Percentiles rank a stretch among this genome's conserved stretches.
phyloP scores from a whole-genome alignment of 192 early-diverging fungal genomes.

The Mortierella antarctica region DNA sequence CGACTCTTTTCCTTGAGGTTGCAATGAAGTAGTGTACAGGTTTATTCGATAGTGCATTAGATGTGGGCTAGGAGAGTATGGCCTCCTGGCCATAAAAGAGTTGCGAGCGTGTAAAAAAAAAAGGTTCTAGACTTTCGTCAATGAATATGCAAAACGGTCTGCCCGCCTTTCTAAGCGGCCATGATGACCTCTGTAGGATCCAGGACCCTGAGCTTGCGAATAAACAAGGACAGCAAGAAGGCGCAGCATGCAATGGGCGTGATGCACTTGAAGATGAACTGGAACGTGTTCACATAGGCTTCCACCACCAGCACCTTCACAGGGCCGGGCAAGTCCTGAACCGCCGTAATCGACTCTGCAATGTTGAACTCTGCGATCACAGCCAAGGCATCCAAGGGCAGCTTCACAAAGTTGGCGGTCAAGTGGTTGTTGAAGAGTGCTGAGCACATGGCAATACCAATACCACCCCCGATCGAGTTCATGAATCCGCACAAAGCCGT shows the following conservation, averaged over 20 bases:
- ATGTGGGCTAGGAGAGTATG: not conserved
- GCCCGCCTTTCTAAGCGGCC: constrained; percentile 15
- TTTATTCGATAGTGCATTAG: not conserved
- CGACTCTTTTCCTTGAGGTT: no score
- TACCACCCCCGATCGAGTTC: constrained; percentile 51
- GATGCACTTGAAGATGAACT: constrained; percentile 62
- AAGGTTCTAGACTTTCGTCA: not conserved
- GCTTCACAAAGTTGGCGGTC: constrained; percentile 10
- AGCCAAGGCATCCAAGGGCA: constrained; percentile 8
- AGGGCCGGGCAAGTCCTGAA: constrained; percentile 39
- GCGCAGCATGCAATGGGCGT: constrained; percentile 60
- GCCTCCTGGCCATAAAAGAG: not conserved
- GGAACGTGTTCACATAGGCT: constrained; percentile 64
- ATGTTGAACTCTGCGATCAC: constrained; percentile 6
- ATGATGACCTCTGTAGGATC: constrained; percentile 26
- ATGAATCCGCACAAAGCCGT: constrained; percentile 75
- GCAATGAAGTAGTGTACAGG: no score
- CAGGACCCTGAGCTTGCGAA: constrained; percentile 40
- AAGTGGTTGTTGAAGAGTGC: constrained; percentile 69
- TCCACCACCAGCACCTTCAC: constrained; percentile 51
- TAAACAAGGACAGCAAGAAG: constrained; percentile 57
- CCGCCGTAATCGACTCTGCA: constrained; percentile 23
- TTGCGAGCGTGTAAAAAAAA: not conserved
- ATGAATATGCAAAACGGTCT: not conserved
- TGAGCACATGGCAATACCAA: constrained; percentile 74